A percentile compares a stretch with the other conserved stretches of the same genome.
phyloP scores from a whole-genome alignment of 2,329 filamentous ascomycete species.

The Dryadomyces quercivorus region DNA sequence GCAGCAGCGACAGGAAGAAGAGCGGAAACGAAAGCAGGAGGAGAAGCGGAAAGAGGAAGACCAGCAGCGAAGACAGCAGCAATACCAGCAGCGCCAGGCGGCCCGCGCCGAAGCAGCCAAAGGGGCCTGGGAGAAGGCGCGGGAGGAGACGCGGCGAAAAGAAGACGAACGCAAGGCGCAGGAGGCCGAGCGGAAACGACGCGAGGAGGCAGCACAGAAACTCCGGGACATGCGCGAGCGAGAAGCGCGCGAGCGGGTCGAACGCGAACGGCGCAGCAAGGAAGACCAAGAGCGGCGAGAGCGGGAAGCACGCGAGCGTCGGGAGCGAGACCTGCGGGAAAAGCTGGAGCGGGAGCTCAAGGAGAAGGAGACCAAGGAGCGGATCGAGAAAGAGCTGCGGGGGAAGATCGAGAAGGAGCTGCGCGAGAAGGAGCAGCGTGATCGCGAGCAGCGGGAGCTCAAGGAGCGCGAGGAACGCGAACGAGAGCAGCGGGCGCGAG shows the following conservation, averaged over 20 bases:
- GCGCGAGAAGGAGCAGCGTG: constrained; percentile 12
- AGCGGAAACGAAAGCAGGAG: constrained; percentile 2
- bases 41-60: not conserved
- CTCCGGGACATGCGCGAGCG: constrained; percentile 16
- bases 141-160: constrained; percentile 51
- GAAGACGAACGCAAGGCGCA: constrained; percentile 51
- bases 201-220: constrained; percentile 42
- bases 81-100: constrained; percentile 6
- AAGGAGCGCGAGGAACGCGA: constrained; percentile 20
- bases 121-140: constrained; percentile 54
- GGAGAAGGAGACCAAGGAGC: constrained; percentile 26
- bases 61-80: constrained; percentile 6
- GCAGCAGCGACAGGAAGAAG: constrained; percentile 3
- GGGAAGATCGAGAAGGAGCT: constrained; percentile 22
- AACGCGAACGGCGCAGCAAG: constrained; percentile 14
- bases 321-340: constrained; percentile 18
- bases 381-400: constrained; percentile 25
- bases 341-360: constrained; percentile 28
- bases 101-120: constrained; percentile 26
- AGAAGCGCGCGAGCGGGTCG: constrained; percentile 23
- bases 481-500: constrained; percentile 24
- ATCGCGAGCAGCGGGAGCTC: constrained; percentile 13
- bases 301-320: constrained; percentile 18
- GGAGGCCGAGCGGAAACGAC: constrained; percentile 48
- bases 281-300: constrained; percentile 21